These are phyloP conservation scores for Dinochytrium kinnereticum DNA, from an alignment of 371 early-diverging fungal genomes.

Conservation along the genomic window DNA sequence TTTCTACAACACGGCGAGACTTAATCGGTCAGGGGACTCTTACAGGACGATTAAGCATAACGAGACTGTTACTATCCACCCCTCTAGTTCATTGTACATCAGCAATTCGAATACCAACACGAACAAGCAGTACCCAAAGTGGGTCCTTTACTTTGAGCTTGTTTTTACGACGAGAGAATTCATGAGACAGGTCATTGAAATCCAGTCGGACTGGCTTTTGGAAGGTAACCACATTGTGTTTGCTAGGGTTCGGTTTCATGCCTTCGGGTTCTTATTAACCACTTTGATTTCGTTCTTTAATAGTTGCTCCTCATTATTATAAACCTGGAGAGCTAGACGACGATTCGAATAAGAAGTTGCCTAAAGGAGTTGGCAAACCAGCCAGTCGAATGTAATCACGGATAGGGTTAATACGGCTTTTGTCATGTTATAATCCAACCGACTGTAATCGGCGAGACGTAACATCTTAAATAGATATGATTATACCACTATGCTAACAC, in stretches of 20 bases:
- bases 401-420: too few species aligned
- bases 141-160: constrained; percentile 92
- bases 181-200: constrained; percentile 94
- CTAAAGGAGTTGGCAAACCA: constrained; percentile 49
- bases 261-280: too few species aligned
- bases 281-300: constrained; percentile 1
- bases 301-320: constrained; percentile 93
- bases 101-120: constrained; percentile 20
- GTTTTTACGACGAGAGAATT: constrained; percentile 93
- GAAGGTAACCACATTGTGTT: constrained; percentile 67
- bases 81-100: constrained; percentile 64
- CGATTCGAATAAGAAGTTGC: constrained; percentile 51
- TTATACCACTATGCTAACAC: too few species aligned
- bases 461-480: too few species aligned
- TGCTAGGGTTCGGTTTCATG: too few species aligned
- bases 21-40: constrained; percentile 83
- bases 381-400: constrained; percentile 2
- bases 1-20: constrained; percentile 90
- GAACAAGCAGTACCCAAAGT: constrained; percentile 53
- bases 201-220: constrained; percentile 89
- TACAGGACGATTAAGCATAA: constrained; percentile 92
- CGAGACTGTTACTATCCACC: constrained; percentile 93
- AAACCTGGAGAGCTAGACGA: constrained; percentile 68
- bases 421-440: too few species aligned
- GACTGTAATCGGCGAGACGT: too few species aligned